Base-by-base conservation (phyloP, 2,329 filamentous ascomycete species). In the Botrytis deweyae region DNA sequence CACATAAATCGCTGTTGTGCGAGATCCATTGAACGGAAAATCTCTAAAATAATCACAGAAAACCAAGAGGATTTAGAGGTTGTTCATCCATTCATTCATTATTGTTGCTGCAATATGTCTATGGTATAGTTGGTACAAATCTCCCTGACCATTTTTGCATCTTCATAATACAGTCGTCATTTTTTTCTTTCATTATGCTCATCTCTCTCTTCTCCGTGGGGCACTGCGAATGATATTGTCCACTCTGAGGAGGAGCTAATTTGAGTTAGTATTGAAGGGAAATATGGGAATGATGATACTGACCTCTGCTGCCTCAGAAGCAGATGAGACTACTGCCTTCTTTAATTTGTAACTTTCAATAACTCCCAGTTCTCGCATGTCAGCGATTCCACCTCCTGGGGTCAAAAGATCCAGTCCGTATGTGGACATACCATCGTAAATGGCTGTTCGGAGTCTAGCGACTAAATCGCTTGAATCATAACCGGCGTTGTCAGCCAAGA, bases 261-360 rank as follows among this genome's bases (percentile, higher is more conserved):
- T 75, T 66, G 73, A 64, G 76, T 85, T 78, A 84, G 82, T 72
- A 78, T 72, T 67, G 55, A 44, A 49, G 29, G 46, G 36, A 70
- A 38, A 71, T 70, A 77, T 77, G 40, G 72, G 62, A 40, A 29
- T 49, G 44, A 49, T 29, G 8, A 62, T 42, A 82, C 90, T 86
- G 87, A 97, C 94, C 89, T 99, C 96, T 77, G 96, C 95, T 76
- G 96, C 96, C 85, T 99, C 96, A 74, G 94, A 97, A 36, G 96
- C 96, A 75, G 94, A 97, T 71, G 93, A 97, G 70, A 99, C 96
- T 72, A 99, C 96, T n/a, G 96, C 96, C 82, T 90, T 92, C 89
- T 99, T 99, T 82, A 99, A 86, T 88, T 99, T 99, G 88, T 98
- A 98, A 83, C 94, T 97, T 86, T 99, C 96, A 78, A 99, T 92